phyloP scores from a whole-genome alignment of 75 land plant species.

The Cunninghamia lanceolata region DNA sequence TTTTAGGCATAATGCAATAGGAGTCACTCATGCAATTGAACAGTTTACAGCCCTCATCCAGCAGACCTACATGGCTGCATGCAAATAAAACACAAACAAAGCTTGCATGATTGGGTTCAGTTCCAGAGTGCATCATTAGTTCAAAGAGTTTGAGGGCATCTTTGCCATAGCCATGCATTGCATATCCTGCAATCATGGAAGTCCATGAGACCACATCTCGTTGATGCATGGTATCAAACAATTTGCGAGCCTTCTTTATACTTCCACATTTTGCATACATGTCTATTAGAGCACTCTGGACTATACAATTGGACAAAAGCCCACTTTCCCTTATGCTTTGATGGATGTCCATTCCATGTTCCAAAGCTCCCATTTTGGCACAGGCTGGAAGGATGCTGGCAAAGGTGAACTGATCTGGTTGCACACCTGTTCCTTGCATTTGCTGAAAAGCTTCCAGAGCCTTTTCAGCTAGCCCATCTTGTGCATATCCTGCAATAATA shows the following conservation, averaged over 20 bases:
- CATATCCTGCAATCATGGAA: constrained; percentile 18
- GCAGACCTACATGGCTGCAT: constrained; percentile 12
- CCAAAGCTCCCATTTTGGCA: background rate
- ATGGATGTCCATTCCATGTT: constrained; percentile 12
- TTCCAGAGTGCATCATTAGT: no score
- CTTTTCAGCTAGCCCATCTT: background rate
- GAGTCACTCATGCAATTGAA: constrained; percentile 20
- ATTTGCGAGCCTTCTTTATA: constrained; percentile 19
- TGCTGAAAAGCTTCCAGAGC: constrained; percentile 9
- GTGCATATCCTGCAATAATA: constrained; percentile 10
- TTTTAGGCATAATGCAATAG: no score
- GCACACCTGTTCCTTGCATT: constrained; percentile 18
- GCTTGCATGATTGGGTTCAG: no score
- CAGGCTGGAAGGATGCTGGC: constrained; percentile 11
- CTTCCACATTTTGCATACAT: constrained; percentile 29
- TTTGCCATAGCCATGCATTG: constrained; percentile 25
- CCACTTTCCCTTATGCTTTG: constrained; percentile 8
- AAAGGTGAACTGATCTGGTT: constrained; percentile 20
- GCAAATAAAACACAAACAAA: no score
- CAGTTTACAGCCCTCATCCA: constrained; percentile 25
- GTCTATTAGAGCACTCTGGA: constrained; percentile 17
- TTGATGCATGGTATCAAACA: background rate
- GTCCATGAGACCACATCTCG: background rate
- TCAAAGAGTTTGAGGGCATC: constrained; percentile 12
- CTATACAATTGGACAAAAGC: background rate